Conservation (phyloP, 2,329 filamentous ascomycete species). For the Epicoccum nigrum region DNA sequence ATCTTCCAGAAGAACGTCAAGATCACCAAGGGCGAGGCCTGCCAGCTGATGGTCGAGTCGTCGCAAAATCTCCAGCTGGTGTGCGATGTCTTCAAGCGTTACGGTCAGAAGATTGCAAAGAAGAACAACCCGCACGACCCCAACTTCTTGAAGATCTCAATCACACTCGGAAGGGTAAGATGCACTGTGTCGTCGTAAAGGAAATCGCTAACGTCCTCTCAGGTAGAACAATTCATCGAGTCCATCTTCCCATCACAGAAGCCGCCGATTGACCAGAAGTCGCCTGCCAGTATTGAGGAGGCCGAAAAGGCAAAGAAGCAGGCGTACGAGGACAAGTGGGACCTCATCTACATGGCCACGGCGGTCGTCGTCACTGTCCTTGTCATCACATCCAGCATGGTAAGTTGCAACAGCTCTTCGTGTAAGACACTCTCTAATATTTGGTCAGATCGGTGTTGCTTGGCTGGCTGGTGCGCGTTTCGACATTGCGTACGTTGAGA, state of each 20-base stretch:
- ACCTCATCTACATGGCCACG: conserved; percentile 67
- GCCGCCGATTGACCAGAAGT: conserved; percentile 56
- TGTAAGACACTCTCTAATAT: conserved; percentile 21
- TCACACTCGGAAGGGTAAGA: conserved; percentile 81
- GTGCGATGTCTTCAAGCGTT: conserved; percentile 80
- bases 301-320: conserved; percentile 61
- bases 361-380: conserved; percentile 72
- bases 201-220: conserved; percentile 13
- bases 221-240: conserved; percentile 97
- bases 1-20: conserved; percentile 91
- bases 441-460: conserved; percentile 71
- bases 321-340: conserved; percentile 59
- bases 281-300: conserved; percentile 58
- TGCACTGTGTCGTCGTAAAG: neutral
- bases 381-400: conserved; percentile 78
- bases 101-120: conserved; percentile 80
- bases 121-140: conserved; percentile 95
- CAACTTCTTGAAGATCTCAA: conserved; percentile 89
- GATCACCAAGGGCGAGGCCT: conserved; percentile 94
- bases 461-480: conserved; percentile 84
- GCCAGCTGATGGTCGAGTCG: conserved; percentile 87
- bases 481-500: conserved; percentile 68
- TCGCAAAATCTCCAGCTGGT: conserved; percentile 86
- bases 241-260: conserved; percentile 87
- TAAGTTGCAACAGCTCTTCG: conserved; percentile 55